Percentiles rank a stretch among this genome's conserved stretches.
Evolutionary conservation across 495 filamentous ascomycete genomes (phyloP).

Genomic region (Aspergillus hancockii): DNA sequence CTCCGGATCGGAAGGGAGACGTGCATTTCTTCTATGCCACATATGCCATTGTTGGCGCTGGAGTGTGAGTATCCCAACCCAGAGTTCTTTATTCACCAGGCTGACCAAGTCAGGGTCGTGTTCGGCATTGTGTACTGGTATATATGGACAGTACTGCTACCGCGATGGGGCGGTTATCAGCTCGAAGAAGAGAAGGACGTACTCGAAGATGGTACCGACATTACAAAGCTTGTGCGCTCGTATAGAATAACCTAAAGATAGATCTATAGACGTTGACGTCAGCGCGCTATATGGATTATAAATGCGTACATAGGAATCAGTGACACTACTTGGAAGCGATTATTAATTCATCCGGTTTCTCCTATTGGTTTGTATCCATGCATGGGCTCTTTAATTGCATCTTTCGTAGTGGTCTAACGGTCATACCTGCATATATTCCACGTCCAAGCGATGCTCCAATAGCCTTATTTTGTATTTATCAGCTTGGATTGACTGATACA

Average conservation of each 20-base stretch:
- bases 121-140: constrained; percentile 72
- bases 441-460: neutral
- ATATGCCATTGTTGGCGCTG: constrained; percentile 71
- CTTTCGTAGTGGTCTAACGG: neutral
- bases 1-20: constrained; percentile 48
- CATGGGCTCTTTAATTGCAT: neutral
- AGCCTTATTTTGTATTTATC: constrained; percentile 6
- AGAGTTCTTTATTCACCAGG: neutral
- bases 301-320: neutral
- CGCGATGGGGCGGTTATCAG: constrained; percentile 57
- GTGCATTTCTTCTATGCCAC: constrained; percentile 68
- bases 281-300: neutral
- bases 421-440: neutral
- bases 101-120: constrained; percentile 45
- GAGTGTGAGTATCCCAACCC: constrained; percentile 55
- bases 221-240: constrained; percentile 53
- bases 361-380: neutral
- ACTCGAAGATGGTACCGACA: constrained; percentile 58
- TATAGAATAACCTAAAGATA: constrained; percentile 10
- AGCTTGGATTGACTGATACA: constrained; percentile 26
- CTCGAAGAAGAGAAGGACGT: constrained; percentile 60
- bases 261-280: neutral
- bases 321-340: neutral
- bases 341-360: neutral
- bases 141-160: constrained; percentile 65